Base-by-base conservation (phyloP, 208 protist genomes). In the Crithidia brevicula region DNA sequence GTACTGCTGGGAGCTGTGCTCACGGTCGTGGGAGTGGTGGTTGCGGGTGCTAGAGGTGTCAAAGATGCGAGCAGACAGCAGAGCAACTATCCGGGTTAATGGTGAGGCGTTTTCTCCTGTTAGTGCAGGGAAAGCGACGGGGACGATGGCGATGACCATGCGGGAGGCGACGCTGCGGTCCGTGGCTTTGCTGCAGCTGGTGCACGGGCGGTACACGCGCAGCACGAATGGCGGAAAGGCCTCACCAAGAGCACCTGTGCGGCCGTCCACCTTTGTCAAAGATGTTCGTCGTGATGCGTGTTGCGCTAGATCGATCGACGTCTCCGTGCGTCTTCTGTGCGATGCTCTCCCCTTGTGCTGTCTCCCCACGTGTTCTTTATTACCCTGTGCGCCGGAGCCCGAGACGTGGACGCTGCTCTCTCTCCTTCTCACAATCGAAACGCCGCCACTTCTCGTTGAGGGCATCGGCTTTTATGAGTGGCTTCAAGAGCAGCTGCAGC, bases 371-470 rank as follows among this genome's bases (percentile, higher is more conserved):
- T 7, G 31, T 30, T 9, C 46, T 3, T 9, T 22, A 22, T 25
- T 0, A 11, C 18, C 36, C 2, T 13, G 6, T 18, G 9, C 11
- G 15, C 23, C n/a, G 13, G 27, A 22, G 6, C 1, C 16, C 0
- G 51, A 51, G 40, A 33, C 18, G n/a, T 72, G 66, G 66, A 52
- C 59, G 54, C 66, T 72, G 11, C 53, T 72, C 10, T 23, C 46
- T 7, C 54, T 72, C 6, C 54, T 72, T 6, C 45, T 72, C 10
- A 16, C 53, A 25, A 3, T 18, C 10, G 52, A 34, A 40, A 40
- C 15, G 8, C 36, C 36, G 8, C 34, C 53, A 5, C 9, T 20
- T 4, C 10, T 10, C 33, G 10, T 8, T 15, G 25, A 16, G 10
- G 33, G 33, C 11, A 10, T 16, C n/a, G 3, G 30, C 13, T 59